phyloP scores from a whole-genome alignment of 2,329 filamentous ascomycete genomes.

The Colletotrichum costaricense region DNA sequence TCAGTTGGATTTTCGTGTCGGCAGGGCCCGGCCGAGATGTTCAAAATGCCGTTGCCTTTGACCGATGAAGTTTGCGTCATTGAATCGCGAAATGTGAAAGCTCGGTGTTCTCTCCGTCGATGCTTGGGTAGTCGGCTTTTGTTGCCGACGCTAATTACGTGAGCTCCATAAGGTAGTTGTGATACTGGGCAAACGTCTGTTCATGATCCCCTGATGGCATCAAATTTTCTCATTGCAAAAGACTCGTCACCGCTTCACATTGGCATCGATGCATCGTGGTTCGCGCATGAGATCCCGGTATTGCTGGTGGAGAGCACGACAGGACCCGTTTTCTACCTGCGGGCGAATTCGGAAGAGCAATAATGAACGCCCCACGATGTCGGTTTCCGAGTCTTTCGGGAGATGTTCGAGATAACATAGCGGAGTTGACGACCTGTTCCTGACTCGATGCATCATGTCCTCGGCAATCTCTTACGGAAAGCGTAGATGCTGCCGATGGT shows the following conservation, averaged over 20 bases:
- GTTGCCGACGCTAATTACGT: neutral
- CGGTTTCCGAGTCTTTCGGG: neutral
- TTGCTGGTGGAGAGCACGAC: neutral
- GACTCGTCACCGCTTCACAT: too few relatives aligned
- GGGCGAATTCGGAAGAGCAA: constrained; percentile 10
- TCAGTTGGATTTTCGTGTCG: neutral
- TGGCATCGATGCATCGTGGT: too few relatives aligned
- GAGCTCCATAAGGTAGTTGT: neutral
- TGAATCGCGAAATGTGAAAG: neutral
- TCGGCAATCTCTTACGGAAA: too few relatives aligned
- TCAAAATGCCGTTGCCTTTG: neutral
- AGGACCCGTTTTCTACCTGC: neutral
- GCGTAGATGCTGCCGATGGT: too few relatives aligned
- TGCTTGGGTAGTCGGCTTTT: neutral
- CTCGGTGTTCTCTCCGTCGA: neutral
- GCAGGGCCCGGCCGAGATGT: constrained; percentile 9
- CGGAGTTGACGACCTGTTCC: too few relatives aligned
- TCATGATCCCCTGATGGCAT: neutral
- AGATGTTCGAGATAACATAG: too few relatives aligned
- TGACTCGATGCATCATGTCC: too few relatives aligned
- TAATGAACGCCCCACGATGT: neutral
- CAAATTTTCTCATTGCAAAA: neutral
- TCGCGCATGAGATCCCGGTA: neutral
- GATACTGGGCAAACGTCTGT: neutral
- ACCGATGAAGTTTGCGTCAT: too few relatives aligned